Evolutionary conservation across 257 asterid species (phyloP).

Genomic region (Phtheirospermum japonicum): DNA sequence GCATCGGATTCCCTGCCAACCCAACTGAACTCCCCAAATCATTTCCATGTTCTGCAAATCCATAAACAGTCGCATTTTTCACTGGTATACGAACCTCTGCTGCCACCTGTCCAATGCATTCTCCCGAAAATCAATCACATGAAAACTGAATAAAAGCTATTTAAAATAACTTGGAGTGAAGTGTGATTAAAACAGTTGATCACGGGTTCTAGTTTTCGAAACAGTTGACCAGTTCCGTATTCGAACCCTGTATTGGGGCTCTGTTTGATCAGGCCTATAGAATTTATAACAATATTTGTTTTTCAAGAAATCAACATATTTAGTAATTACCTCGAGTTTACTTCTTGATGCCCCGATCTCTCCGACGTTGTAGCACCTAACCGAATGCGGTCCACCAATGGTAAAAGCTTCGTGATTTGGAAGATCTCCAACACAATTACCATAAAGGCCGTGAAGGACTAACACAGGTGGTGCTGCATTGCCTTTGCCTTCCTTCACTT

Average conservation of each 20-base stretch:
- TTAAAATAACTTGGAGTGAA: too few species aligned
- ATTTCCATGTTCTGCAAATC: slow-evolving; percentile 78
- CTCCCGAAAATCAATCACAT: too few species aligned
- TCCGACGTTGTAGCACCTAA: slow-evolving; percentile 5
- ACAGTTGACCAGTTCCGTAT: too few species aligned
- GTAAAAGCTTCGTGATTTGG: slow-evolving; percentile 9
- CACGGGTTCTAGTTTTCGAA: too few species aligned
- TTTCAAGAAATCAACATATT: too few species aligned
- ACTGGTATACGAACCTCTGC: slow-evolving; percentile 74
- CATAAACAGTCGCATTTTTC: slow-evolving; percentile 62
- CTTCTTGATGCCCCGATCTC: slow-evolving; percentile 7
- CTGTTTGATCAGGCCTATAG: too few species aligned
- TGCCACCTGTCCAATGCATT: slow-evolving; percentile 33
- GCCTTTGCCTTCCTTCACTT: slow-evolving; percentile 10
- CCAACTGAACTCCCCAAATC: slow-evolving; percentile 75
- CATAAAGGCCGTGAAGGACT: slow-evolving; percentile 5
- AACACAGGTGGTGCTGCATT: slow-evolving; percentile 3
- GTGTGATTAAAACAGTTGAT: too few species aligned
- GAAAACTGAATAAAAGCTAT: too few species aligned
- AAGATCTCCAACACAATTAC: slow-evolving; percentile 3
- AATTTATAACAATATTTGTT: too few species aligned
- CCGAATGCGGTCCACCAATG: neutral
- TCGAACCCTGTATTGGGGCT: too few species aligned
- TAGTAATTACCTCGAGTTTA: slow-evolving; percentile 33
- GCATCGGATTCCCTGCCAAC: slow-evolving; percentile 85